Conservation (phyloP, 441 rosid species). For the Mallotus repandus region DNA sequence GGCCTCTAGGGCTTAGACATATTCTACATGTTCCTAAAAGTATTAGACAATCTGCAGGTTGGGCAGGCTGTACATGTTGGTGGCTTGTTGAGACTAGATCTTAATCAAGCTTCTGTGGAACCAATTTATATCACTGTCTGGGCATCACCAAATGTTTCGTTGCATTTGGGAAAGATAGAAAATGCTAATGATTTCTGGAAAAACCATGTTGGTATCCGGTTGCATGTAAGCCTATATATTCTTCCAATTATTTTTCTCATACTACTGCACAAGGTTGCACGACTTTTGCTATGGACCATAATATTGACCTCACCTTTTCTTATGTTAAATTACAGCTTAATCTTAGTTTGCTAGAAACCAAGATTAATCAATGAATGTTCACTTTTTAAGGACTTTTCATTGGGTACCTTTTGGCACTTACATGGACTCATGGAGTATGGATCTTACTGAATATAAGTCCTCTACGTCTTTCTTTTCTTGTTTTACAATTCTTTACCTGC, state of each 20-base stretch:
- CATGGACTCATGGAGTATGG: too few species aligned
- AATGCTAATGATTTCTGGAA: constrained; percentile 75
- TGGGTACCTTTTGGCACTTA: too few species aligned
- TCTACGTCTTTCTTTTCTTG: too few species aligned
- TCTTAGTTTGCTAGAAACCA: neutral
- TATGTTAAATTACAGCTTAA: neutral
- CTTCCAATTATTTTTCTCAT: neutral
- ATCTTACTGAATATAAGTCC: too few species aligned
- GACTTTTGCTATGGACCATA: neutral
- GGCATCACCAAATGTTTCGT: constrained; percentile 73
- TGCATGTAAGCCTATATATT: constrained; percentile 53
- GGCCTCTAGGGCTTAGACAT: neutral
- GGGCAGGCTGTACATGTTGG: constrained; percentile 77
- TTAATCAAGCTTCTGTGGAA: constrained; percentile 59
- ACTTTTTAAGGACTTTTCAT: neutral
- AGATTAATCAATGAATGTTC: neutral
- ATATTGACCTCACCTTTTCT: neutral
- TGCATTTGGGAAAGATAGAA: constrained; percentile 83
- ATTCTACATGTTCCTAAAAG: constrained; percentile 6
- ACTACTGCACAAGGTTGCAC: neutral
- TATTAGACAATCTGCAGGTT: constrained; percentile 36
- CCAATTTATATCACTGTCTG: constrained; percentile 83
- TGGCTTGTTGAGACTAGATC: constrained; percentile 66
- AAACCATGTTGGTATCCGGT: constrained; percentile 64
- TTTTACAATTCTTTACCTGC: too few species aligned